These are phyloP conservation scores for Mycena belliarum DNA, from an alignment of 768 basidiomycete species.

Conservation along the genomic window DNA sequence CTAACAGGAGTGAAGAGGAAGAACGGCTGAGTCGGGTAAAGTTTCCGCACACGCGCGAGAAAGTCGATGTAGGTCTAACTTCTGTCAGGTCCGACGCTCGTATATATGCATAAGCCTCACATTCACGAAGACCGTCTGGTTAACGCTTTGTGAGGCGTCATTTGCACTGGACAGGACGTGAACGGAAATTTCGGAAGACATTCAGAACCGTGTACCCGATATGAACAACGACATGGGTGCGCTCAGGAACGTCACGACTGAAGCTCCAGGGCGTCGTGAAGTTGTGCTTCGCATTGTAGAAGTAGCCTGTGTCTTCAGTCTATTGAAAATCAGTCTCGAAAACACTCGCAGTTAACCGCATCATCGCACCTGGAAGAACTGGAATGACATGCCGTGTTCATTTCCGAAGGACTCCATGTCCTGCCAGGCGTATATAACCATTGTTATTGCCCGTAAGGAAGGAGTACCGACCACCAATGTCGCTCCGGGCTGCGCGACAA, in stretches of 20 bases:
- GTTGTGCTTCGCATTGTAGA: conserved; percentile 47
- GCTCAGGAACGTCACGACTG: conserved; percentile 40
- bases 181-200: too few species aligned
- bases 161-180: conserved; percentile 41
- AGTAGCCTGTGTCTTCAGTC: conserved; percentile 34
- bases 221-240: conserved; percentile 55
- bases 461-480: too few species aligned
- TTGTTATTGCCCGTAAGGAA: too few species aligned
- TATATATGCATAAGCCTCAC: conserved; percentile 25
- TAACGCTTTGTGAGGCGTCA: conserved; percentile 54
- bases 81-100: not conserved
- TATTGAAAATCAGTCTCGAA: too few species aligned
- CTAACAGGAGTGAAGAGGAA: conserved; percentile 55
- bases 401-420: too few species aligned
- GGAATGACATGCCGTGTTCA: too few species aligned
- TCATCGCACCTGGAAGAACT: too few species aligned
- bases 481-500: too few species aligned
- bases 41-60: conserved; percentile 40
- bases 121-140: conserved; percentile 40
- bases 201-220: conserved; percentile 28
- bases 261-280: conserved; percentile 63
- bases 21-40: conserved; percentile 47
- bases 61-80: conserved; percentile 49
- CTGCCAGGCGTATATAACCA: too few species aligned
- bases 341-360: too few species aligned